These are phyloP conservation scores for Blastobotrys americana DNA, from an alignment of 805 yeast genomes.

Conservation along the genomic window DNA sequence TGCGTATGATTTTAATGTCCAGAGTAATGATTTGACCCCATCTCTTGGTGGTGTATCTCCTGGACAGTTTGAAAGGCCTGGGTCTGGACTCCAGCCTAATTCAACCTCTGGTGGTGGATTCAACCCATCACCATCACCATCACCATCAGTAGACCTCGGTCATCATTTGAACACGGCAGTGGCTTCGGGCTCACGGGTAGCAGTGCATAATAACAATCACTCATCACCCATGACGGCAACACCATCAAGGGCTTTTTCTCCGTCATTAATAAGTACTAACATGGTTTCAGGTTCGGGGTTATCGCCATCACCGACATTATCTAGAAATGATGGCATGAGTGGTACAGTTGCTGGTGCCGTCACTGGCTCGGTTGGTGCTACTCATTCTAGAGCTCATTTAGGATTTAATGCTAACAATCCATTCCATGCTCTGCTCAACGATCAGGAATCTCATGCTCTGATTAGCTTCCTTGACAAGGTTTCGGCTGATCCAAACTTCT, in stretches of 20 bases:
- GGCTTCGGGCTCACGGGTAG: no score
- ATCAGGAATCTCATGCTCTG: conserved; percentile 26
- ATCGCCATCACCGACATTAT: not conserved
- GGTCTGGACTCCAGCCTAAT: no score
- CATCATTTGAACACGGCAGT: no score
- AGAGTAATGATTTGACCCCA: not conserved
- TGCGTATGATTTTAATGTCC: conserved; percentile 2
- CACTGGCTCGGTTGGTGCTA: not conserved
- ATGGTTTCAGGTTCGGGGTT: not conserved
- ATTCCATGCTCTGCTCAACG: conserved; percentile 20
- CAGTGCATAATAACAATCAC: no score
- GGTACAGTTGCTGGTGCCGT: no score
- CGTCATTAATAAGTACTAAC: not conserved
- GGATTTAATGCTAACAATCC: not conserved
- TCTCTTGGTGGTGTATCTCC: not conserved
- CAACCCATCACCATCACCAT: no score
- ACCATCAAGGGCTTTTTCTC: not conserved
- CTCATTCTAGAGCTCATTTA: not conserved
- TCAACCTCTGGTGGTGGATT: no score
- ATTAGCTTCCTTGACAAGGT: conserved; percentile 27
- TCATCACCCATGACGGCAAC: not conserved
- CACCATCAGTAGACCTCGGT: no score
- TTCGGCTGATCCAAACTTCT: conserved; percentile 26
- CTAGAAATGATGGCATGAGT: no score
- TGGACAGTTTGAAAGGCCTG: no score